These are phyloP conservation scores for Amphichorda felina DNA, from an alignment of 2,329 filamentous ascomycete genomes.

Conservation along the genomic window DNA sequence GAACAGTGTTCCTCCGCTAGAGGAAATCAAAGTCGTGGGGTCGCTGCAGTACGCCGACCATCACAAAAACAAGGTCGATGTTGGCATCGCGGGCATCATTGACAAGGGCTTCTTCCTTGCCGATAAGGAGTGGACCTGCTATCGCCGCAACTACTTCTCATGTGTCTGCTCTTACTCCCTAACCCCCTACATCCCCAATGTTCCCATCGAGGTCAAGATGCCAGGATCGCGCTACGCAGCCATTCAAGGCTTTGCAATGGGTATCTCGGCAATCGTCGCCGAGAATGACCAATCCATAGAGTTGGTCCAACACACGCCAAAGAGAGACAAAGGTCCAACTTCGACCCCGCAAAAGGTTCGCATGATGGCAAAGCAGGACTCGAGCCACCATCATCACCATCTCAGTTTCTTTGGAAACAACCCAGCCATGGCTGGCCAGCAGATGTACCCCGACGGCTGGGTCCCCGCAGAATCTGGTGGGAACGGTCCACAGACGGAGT, in stretches of 20 bases:
- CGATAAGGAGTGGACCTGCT: slow-evolving; percentile 84
- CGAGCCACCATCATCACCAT: not conserved
- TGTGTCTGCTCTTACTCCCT: slow-evolving; percentile 71
- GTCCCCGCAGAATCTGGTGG: slow-evolving; percentile 13
- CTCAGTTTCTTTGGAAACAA: not conserved
- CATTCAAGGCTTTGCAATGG: slow-evolving; percentile 69
- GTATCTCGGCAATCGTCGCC: slow-evolving; percentile 72
- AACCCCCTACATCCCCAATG: slow-evolving; percentile 38
- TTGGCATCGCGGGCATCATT: slow-evolving; percentile 68
- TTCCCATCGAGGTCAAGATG: slow-evolving; percentile 38
- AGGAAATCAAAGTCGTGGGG: slow-evolving; percentile 37
- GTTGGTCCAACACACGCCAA: slow-evolving; percentile 82
- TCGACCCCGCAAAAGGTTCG: slow-evolving; percentile 59
- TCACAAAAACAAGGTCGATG: slow-evolving; percentile 40
- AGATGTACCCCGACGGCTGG: slow-evolving; percentile 31
- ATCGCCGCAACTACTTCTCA: slow-evolving; percentile 82
- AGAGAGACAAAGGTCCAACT: slow-evolving; percentile 78
- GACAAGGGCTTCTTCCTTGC: slow-evolving; percentile 81
- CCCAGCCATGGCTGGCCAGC: slow-evolving; percentile 1
- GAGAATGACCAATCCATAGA: slow-evolving; percentile 63
- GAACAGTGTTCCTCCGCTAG: slow-evolving; percentile 40
- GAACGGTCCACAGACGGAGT: slow-evolving; percentile 35
- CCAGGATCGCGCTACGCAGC: slow-evolving; percentile 37
- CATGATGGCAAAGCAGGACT: slow-evolving; percentile 46
- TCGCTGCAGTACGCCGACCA: slow-evolving; percentile 49